These are phyloP conservation scores for Vairimorpha ceranae DNA, from an alignment of 371 early-diverging fungal species.

Conservation along the genomic window DNA sequence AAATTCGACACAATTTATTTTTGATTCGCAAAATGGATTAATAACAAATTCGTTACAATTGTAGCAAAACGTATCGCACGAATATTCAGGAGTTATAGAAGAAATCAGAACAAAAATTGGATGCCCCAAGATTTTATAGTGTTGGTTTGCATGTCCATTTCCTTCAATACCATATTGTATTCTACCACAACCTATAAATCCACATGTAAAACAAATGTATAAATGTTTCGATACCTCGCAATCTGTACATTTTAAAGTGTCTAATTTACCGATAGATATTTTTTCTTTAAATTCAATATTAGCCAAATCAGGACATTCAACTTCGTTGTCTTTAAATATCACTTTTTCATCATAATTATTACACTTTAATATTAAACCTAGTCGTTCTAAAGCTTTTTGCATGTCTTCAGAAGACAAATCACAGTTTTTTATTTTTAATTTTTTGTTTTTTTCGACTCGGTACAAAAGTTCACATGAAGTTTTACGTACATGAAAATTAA, in stretches of 20 bases:
- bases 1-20: conserved; percentile 7
- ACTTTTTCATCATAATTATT: conserved; percentile 22
- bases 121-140: conserved; percentile 75
- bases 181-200: conserved; percentile 67
- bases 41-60: conserved; percentile 29
- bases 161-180: conserved; percentile 92
- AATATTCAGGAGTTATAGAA: conserved; percentile 32
- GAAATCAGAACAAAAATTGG: conserved; percentile 66
- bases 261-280: not conserved
- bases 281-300: not conserved
- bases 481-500: conserved; percentile 21
- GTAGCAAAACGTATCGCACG: conserved; percentile 55
- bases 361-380: conserved; percentile 6
- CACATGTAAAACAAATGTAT: conserved; percentile 68
- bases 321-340: conserved; percentile 10
- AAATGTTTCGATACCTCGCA: conserved; percentile 76
- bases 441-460: not conserved
- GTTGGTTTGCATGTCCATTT: conserved; percentile 86
- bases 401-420: conserved; percentile 4
- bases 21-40: not conserved
- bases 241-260: conserved; percentile 64
- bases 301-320: conserved; percentile 18
- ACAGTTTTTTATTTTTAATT: not conserved
- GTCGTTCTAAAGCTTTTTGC: not conserved
- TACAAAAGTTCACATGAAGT: conserved; percentile 10